phyloP scores from a whole-genome alignment of 2,329 filamentous ascomycete genomes.

The Colletotrichum echinochloae region DNA sequence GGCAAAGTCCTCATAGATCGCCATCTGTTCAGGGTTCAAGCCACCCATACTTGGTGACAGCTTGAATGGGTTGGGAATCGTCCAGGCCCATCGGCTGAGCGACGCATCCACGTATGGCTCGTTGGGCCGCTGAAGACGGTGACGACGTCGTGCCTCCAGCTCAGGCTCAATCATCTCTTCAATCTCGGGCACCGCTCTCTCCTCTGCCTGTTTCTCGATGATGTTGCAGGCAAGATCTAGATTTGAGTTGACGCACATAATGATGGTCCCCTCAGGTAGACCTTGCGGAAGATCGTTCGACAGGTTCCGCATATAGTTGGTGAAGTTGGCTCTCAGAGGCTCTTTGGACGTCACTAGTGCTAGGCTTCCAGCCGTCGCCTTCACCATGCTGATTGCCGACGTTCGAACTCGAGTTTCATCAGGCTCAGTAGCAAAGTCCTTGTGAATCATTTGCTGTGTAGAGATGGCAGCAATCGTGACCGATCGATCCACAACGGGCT shows the following conservation, averaged over 20 bases:
- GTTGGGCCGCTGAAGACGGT: slow-evolving; percentile 79
- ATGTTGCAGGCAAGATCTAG: slow-evolving; percentile 92
- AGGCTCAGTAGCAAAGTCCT: slow-evolving; percentile 94
- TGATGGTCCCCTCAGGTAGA: slow-evolving; percentile 91
- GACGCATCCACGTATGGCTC: slow-evolving; percentile 86
- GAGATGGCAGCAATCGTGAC: slow-evolving; percentile 98
- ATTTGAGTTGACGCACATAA: slow-evolving; percentile 99
- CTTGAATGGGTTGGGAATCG: slow-evolving; percentile 94
- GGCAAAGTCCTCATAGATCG: slow-evolving; percentile 96
- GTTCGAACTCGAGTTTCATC: slow-evolving; percentile 89
- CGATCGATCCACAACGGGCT: slow-evolving; percentile 95
- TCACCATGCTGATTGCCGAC: slow-evolving; percentile 93
- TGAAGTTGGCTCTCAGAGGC: slow-evolving; percentile 94
- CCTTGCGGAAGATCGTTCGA: slow-evolving; percentile 79
- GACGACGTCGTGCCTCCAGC: slow-evolving; percentile 80
- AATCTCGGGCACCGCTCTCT: slow-evolving; percentile 92
- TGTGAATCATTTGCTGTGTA: slow-evolving; percentile 93
- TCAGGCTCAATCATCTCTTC: slow-evolving; percentile 91
- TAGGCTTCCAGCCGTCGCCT: slow-evolving; percentile 91
- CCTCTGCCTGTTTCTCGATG: slow-evolving; percentile 95
- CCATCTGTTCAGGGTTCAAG: slow-evolving; percentile 90
- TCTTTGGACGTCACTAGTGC: slow-evolving; percentile 99
- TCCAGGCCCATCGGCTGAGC: slow-evolving; percentile 91
- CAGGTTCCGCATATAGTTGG: slow-evolving; percentile 89
- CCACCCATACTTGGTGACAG: slow-evolving; percentile 77